phyloP scores from a whole-genome alignment of 345 rosid species.

The Sisymbrium irio region DNA sequence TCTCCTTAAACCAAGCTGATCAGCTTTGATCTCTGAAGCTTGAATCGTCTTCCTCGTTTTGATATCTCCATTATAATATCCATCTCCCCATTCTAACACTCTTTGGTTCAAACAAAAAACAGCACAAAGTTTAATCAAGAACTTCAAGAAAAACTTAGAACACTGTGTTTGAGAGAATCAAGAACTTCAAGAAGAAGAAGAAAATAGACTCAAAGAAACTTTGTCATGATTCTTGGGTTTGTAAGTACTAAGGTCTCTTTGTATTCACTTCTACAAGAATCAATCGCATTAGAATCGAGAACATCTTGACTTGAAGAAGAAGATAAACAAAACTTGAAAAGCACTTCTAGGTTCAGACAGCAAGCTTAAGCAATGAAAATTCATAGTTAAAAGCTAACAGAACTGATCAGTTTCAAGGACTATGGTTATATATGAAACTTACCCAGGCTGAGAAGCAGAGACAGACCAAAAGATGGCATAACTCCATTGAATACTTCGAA shows the following conservation, averaged over 20 bases:
- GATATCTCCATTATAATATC: slow-evolving; percentile 93
- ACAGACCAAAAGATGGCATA: slow-evolving; percentile 93
- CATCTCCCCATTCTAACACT: slow-evolving; percentile 82
- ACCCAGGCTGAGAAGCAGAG: slow-evolving; percentile 74
- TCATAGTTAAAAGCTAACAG: not conserved
- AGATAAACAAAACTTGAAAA: not conserved
- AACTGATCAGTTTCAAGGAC: not conserved
- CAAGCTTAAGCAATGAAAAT: not conserved
- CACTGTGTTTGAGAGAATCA: not conserved
- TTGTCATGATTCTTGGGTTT: not conserved
- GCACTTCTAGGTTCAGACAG: not conserved
- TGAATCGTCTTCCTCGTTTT: slow-evolving; percentile 87
- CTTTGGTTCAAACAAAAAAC: slow-evolving; percentile 32
- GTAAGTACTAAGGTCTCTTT: not conserved
- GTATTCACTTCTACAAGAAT: not conserved
- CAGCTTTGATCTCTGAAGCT: slow-evolving; percentile 61
- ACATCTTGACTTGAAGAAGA: not conserved
- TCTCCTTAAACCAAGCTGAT: slow-evolving; percentile 65
- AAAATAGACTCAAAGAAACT: not conserved
- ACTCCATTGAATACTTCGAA: slow-evolving; percentile 87
- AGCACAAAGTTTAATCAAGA: not conserved
- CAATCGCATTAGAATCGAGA: not conserved
- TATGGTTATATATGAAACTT: slow-evolving; percentile 25
- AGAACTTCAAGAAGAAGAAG: slow-evolving; percentile 23
- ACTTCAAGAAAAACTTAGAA: not conserved